Percentiles rank a stretch among this genome's conserved stretches.
Evolutionary conservation across 768 basidiomycete genomes (phyloP).

Genomic region (Austroboletus festivus): DNA sequence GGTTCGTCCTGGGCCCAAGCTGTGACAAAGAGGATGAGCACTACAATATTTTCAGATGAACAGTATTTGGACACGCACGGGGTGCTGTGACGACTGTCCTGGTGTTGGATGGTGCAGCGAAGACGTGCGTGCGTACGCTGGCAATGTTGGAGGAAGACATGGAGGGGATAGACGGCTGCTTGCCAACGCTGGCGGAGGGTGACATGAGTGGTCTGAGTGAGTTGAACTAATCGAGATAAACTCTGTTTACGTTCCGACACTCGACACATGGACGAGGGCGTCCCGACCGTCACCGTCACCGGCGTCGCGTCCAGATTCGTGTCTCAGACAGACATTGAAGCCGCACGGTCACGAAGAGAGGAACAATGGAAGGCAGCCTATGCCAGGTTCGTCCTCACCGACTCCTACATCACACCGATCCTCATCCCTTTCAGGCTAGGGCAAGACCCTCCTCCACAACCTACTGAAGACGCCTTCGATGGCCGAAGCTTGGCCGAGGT

Average conservation of each 20-base stretch:
- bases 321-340: constrained; percentile 73
- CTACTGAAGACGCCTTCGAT: constrained; percentile 74
- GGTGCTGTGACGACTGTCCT: constrained; percentile 64
- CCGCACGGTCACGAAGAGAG: constrained; percentile 65
- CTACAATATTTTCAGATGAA: neutral
- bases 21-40: constrained; percentile 27
- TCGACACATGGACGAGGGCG: constrained; percentile 56
- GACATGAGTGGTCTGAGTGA: constrained; percentile 17
- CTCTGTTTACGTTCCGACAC: constrained; percentile 16
- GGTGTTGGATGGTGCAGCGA: constrained; percentile 38
- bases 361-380: constrained; percentile 92
- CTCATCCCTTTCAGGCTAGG: constrained; percentile 52
- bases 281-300: constrained; percentile 70
- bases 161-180: constrained; percentile 22
- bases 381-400: constrained; percentile 50
- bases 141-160: constrained; percentile 25
- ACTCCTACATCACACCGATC: neutral
- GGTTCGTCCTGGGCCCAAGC: constrained; percentile 87
- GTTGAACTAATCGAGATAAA: neutral
- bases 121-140: constrained; percentile 26
- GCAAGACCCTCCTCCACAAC: constrained; percentile 78
- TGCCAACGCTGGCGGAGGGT: constrained; percentile 12
- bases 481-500: constrained; percentile 89
- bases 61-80: constrained; percentile 47
- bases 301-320: constrained; percentile 83